Evolutionary conservation across 768 basidiomycete species (phyloP), one percentile per base, ranked within the genome.

Genomic region (Calocybe cyanea): DNA sequence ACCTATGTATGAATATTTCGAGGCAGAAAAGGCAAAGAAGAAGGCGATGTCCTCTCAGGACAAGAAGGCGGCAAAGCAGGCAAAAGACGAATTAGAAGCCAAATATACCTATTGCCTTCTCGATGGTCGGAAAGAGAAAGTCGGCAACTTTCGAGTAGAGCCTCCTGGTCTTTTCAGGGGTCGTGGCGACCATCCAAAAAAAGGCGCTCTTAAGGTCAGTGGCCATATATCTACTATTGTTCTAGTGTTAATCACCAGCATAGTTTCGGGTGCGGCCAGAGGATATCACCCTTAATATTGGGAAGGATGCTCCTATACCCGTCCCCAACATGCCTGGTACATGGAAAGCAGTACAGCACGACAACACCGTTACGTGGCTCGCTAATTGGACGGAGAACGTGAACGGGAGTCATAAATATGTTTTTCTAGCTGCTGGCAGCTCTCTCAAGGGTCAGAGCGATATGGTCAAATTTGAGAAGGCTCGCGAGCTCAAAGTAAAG

Each of bases 311-410:
- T 1, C 77, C 83, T 2, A 68, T 87, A 21, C 96, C 96, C 1
- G 66, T 78, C n/a, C 92, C 96, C 3, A 97, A 96, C 53, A 82
- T 87, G 61, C 84, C 92, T 15, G 95, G 96, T 35, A 77, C 81
- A 34, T 99, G 96, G 96, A 92, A 89, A 63, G 73, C 75, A 3
- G 72, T 96, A 17, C 76, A 81, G 9, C 91, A 98, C 60, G 94
- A 98, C 61, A 85, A 94, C 54, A 97, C 92, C 2, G 96, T 98
- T 20, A 98, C 96, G 10, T 99, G 96, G 96, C 76, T 99, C 38
- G 96, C 96, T 4, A 94, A 88, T 45, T 99, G 96, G 96, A 93
- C 92, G 37, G 96, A 98, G 66, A 99, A 99, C 60, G 83, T 98
- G 67, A 98, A 98, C 59, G 81, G 83, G 49, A 90, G 86, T 60